A percentile compares a stretch with the other conserved stretches of the same genome.
Conservation (phyloP, 1,284 basidiomycete genomes). For the Leccinum solheimii region DNA sequence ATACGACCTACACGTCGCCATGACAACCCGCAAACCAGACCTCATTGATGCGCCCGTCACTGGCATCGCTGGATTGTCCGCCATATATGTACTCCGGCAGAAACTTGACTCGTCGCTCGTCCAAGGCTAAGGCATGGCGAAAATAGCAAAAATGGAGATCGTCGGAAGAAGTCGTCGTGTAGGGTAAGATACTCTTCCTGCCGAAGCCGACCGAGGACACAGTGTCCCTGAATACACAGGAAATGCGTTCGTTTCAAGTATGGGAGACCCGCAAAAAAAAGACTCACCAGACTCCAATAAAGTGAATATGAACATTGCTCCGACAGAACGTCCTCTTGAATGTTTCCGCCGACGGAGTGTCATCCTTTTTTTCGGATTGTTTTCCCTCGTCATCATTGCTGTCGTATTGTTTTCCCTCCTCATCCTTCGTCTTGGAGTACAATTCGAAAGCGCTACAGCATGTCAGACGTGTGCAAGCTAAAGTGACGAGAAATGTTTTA, state of each 20-base stretch:
- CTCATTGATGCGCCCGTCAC: slow-evolving; percentile 31
- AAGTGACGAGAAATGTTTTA: slow-evolving; percentile 5
- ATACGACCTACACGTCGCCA: slow-evolving; percentile 35
- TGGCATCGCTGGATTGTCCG: no score
- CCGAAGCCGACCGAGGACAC: slow-evolving; percentile 39
- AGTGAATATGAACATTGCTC: slow-evolving; percentile 33
- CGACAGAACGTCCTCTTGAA: slow-evolving; percentile 33
- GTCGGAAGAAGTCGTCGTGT: no score
- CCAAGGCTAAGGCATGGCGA: no score
- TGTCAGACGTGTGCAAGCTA: slow-evolving; percentile 1
- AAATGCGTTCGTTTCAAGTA: not conserved
- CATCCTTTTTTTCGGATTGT: slow-evolving; percentile 6
- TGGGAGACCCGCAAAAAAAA: not conserved
- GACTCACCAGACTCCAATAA: slow-evolving; percentile 40
- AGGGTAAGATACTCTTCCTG: slow-evolving; percentile 2
- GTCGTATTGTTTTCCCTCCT: slow-evolving; percentile 12
- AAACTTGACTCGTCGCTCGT: no score
- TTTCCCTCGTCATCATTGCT: no score
- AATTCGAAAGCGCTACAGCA: slow-evolving; percentile 29
- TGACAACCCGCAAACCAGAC: slow-evolving; percentile 40
- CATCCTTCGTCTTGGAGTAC: slow-evolving; percentile 27
- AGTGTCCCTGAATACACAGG: slow-evolving; percentile 26
- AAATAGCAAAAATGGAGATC: no score
- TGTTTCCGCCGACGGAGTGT: slow-evolving; percentile 19
- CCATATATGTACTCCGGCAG: no score